phyloP scores from a whole-genome alignment of 139 green algal species.

The Pleodorina starrii region DNA sequence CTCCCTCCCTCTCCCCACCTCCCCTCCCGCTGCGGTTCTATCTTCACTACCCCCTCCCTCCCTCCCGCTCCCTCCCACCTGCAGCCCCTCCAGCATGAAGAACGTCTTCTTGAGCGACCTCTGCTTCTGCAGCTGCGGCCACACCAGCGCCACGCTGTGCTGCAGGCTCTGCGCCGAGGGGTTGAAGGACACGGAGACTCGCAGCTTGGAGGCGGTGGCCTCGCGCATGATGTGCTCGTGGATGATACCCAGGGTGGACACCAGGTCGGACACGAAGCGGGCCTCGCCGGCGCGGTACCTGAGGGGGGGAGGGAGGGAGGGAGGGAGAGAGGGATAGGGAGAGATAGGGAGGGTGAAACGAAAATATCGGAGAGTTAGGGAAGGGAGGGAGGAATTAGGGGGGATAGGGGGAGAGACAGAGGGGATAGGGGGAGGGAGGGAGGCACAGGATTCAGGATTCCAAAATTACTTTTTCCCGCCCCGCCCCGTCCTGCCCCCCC shows the following conservation, averaged over 20 bases:
- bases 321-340: neutral
- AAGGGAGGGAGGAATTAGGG: neutral
- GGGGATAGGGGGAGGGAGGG: no score
- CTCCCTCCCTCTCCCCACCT: no score
- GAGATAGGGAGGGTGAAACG: neutral
- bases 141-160: conserved; percentile 62
- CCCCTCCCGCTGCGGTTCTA: no score
- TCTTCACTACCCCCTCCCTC: no score
- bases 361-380: no score
- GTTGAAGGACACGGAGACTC: conserved; percentile 62
- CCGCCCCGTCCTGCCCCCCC: no score
- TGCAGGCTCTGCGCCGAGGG: conserved; percentile 47
- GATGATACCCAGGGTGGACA: conserved; percentile 77
- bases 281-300: conserved; percentile 70
- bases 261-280: conserved; percentile 71
- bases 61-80: conserved; percentile 66
- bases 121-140: conserved; percentile 65
- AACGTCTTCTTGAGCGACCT: conserved; percentile 56
- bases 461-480: no score
- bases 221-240: conserved; percentile 74
- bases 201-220: conserved; percentile 72
- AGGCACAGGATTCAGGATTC: no score
- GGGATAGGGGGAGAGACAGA: no score
- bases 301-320: neutral
- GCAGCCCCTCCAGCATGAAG: conserved; percentile 73